A percentile compares a stretch with the other conserved stretches of the same genome.
These are phyloP conservation scores for Sarcomyxa edulis DNA, from an alignment of 768 basidiomycete species.

Conservation along the genomic window DNA sequence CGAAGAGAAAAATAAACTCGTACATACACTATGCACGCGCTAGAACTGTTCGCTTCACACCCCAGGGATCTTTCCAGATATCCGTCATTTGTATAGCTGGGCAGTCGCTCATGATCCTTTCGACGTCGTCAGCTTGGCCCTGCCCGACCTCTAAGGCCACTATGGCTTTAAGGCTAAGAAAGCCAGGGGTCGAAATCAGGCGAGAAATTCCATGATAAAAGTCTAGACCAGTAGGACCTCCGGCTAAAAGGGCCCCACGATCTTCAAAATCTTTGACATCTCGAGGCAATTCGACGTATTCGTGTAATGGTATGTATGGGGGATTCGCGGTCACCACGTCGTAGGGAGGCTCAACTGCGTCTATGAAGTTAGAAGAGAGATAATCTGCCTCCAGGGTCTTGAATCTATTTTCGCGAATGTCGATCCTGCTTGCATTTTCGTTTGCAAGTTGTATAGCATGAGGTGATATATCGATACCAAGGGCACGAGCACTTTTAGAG, in stretches of 20 bases:
- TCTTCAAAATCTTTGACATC: slow-evolving; percentile 82
- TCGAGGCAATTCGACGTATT: slow-evolving; percentile 57
- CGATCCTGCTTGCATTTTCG: slow-evolving; percentile 42
- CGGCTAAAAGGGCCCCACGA: slow-evolving; percentile 75
- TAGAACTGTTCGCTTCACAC: slow-evolving; percentile 65
- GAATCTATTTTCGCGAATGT: slow-evolving; percentile 37
- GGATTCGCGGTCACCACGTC: slow-evolving; percentile 83
- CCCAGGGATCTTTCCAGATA: slow-evolving; percentile 82
- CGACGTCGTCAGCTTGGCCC: slow-evolving; percentile 61
- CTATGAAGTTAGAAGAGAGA: slow-evolving; percentile 39
- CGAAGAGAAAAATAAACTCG: too few species aligned
- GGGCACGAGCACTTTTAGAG: slow-evolving; percentile 44
- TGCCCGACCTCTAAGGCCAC: slow-evolving; percentile 81
- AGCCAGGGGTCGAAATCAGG: slow-evolving; percentile 43
- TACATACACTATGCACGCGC: too few species aligned
- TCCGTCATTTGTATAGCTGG: slow-evolving; percentile 44
- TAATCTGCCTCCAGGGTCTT: slow-evolving; percentile 33
- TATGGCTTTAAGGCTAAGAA: slow-evolving; percentile 48
- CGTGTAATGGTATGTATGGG: slow-evolving; percentile 72
- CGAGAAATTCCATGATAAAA: slow-evolving; percentile 70
- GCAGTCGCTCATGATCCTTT: slow-evolving; percentile 46
- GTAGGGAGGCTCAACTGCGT: slow-evolving; percentile 43
- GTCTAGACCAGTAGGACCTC: slow-evolving; percentile 45
- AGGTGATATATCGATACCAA: slow-evolving; percentile 65
- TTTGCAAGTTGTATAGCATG: slow-evolving; percentile 49